Percentiles rank a stretch among this genome's conserved stretches.
These are phyloP conservation scores for Pseudogymnoascus sp. DNA, from an alignment of 2,329 filamentous ascomycete species.

Conservation along the genomic window DNA sequence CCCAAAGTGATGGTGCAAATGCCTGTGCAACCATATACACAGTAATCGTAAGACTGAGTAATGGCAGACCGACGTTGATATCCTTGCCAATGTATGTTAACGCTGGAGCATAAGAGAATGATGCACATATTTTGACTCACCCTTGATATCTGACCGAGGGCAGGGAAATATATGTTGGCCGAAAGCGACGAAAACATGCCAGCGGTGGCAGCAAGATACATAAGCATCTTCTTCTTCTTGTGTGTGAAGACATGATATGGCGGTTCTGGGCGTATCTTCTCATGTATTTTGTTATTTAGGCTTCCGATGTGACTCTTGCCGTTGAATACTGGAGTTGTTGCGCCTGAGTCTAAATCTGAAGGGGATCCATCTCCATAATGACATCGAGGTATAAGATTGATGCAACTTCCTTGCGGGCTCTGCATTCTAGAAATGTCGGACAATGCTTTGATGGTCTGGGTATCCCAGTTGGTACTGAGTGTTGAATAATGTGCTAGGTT, in stretches of 20 bases:
- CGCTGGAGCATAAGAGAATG: neutral
- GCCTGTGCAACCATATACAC: slow-evolving; percentile 44
- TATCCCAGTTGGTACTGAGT: neutral
- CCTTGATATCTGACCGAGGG: slow-evolving; percentile 31
- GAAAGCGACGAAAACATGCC: slow-evolving; percentile 45
- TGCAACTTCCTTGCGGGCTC: neutral
- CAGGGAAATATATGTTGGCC: slow-evolving; percentile 43
- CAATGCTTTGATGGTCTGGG: neutral
- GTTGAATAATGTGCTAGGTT: neutral
- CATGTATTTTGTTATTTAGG: neutral
- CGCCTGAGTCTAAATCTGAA: neutral
- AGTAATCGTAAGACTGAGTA: slow-evolving; percentile 35
- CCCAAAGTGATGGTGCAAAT: slow-evolving; percentile 39
- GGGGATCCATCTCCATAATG: neutral
- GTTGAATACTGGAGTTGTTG: neutral
- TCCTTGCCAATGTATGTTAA: slow-evolving; percentile 15
- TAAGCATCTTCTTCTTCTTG: slow-evolving; percentile 36
- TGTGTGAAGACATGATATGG: slow-evolving; percentile 31
- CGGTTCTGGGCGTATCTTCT: slow-evolving; percentile 17
- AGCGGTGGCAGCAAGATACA: slow-evolving; percentile 40
- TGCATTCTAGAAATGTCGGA: neutral
- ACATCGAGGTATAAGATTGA: neutral
- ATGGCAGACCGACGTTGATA: slow-evolving; percentile 24
- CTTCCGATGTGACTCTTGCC: slow-evolving; percentile 7
- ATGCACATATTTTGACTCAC: slow-evolving; percentile 18